These are phyloP conservation scores for Amanita phalloides DNA, from an alignment of 768 basidiomycete species.

Conservation along the genomic window DNA sequence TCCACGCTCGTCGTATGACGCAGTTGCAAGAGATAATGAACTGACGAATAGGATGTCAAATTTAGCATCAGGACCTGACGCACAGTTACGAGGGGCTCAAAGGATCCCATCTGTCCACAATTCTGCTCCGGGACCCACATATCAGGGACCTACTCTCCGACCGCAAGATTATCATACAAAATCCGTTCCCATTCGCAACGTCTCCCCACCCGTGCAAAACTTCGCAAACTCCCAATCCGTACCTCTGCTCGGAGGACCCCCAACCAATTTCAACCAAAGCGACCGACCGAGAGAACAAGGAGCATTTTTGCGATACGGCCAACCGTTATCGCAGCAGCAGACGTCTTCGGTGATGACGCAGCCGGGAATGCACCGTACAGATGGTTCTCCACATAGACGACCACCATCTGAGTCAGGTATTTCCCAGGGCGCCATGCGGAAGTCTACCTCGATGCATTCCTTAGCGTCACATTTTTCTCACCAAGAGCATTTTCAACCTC, in stretches of 20 bases:
- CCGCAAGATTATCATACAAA: neutral
- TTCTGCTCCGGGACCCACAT: slow-evolving; percentile 11
- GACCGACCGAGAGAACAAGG: neutral
- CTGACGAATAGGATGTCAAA: slow-evolving; percentile 11
- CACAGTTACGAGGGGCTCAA: slow-evolving; percentile 17
- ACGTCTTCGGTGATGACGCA: neutral
- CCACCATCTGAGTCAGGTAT: slow-evolving; percentile 39
- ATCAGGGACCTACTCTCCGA: slow-evolving; percentile 9
- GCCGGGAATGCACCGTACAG: neutral
- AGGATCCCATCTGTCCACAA: slow-evolving; percentile 15
- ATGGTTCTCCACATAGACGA: slow-evolving; percentile 21
- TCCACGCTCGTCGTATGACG: neutral
- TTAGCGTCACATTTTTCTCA: slow-evolving; percentile 43
- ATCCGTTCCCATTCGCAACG: neutral
- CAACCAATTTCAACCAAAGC: neutral
- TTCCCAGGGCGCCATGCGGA: slow-evolving; percentile 24
- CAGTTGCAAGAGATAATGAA: neutral
- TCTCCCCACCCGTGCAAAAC: neutral
- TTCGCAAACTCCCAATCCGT: neutral
- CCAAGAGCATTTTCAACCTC: slow-evolving; percentile 21
- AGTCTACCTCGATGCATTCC: slow-evolving; percentile 50
- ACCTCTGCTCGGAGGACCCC: neutral
- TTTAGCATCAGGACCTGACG: slow-evolving; percentile 16
- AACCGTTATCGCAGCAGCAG: neutral
- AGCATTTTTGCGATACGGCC: neutral